Evolutionary conservation across 805 yeast genomes (phyloP), one percentile per base, ranked within the genome.

Genomic region (Torulaspora gathmanii): DNA sequence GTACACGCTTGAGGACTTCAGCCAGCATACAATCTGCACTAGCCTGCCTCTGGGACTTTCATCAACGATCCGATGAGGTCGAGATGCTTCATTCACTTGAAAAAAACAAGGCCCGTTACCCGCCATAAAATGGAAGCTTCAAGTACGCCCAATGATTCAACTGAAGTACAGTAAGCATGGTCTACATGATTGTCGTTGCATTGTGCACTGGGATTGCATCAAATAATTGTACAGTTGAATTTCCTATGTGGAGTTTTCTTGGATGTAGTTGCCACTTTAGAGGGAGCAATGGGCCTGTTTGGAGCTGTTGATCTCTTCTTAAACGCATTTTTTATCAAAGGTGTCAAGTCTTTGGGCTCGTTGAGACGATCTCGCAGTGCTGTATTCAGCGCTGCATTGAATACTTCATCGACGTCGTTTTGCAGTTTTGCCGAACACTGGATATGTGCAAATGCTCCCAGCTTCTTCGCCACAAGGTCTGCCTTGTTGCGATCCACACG

Each of bases 341-440:
- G 41, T 11, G 41, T 25, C 25, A 40, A 23, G 10, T 47, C 50
- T 15, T 37, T 38, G 16, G 49, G 33, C 10, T 44, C 37, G 34
- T 46, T 31, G 28, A 53, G 35, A 6, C 28, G 40, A 12, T 50
- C 55, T 27, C 31, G 40, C 40, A 67, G 46, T 1, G 62, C 64
- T 3, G 57, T 50, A 16, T 52, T 47, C 22, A 69, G 57, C 3
- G 87, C 87, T 38, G 72, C 68, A 55, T 83, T 75, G 62, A 90
- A 89, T 1, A 88, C 82, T 27, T 78, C 76, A 39, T 70, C 69
- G 8, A 90, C 78, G 45, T 87, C 86, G 46, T 74, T 72, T 71
- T 80, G 79, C 15, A 75, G 70, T 53, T 79, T 82, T 4, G 96
- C 87, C 6, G 95, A 85, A 60, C 95, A 87, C 62, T 83, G 85